Percentiles rank a stretch among this genome's conserved stretches.
These are phyloP conservation scores for Dalbergia cochinchinensis DNA, from an alignment of 306 rosid species.

Conservation along the genomic window DNA sequence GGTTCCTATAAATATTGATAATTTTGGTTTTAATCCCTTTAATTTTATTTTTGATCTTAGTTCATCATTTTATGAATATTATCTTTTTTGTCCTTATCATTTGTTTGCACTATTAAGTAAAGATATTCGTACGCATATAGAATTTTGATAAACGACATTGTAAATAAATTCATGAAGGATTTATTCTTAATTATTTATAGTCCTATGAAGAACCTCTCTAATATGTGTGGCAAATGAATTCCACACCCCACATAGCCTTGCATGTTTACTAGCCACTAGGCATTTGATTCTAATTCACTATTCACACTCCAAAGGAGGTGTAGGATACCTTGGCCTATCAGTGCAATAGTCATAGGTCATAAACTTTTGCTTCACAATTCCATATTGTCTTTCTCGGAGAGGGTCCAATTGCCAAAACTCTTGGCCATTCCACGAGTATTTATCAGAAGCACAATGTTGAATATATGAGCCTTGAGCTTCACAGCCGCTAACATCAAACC, in stretches of 20 bases:
- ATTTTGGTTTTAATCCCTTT: no score
- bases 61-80: no score
- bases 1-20: no score
- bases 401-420: conserved; percentile 51
- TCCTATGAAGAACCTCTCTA: not conserved
- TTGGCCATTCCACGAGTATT: conserved; percentile 56
- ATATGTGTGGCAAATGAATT: not conserved
- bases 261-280: not conserved
- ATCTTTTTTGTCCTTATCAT: no score
- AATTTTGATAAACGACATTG: no score
- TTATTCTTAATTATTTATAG: not conserved
- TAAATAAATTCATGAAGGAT: not conserved
- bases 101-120: no score
- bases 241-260: not conserved
- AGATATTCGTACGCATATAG: no score
- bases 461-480: not conserved
- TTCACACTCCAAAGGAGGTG: conserved; percentile 62
- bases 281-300: not conserved
- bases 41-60: no score
- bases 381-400: not conserved
- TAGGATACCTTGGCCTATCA: conserved; percentile 50
- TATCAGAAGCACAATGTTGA: conserved; percentile 45
- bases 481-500: conserved; percentile 59
- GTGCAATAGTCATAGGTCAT: conserved; percentile 60
- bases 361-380: conserved; percentile 44